Percentiles rank a stretch among this genome's conserved stretches.
phyloP scores from a whole-genome alignment of 73 alveolate genomes.

The Uronychia binucleata region DNA sequence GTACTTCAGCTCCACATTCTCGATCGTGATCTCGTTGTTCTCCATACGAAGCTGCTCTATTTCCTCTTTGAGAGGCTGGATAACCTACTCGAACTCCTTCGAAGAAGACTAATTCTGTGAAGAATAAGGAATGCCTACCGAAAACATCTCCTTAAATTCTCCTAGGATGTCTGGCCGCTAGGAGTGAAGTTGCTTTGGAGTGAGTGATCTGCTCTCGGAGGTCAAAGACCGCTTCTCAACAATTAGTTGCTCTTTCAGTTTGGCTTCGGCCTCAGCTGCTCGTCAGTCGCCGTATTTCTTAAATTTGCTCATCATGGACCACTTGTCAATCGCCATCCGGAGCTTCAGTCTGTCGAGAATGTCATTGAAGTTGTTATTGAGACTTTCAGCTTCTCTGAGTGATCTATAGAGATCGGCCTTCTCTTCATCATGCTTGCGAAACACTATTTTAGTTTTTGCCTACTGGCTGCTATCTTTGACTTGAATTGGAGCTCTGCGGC shows the following conservation, averaged over 20 bases:
- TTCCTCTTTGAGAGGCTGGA: slow-evolving; percentile 12
- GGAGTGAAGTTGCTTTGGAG: not conserved
- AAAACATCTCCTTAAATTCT: not conserved
- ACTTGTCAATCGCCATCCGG: not conserved
- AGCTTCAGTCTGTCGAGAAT: slow-evolving; percentile 18
- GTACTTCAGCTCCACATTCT: slow-evolving; percentile 29
- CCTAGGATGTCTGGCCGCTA: not conserved
- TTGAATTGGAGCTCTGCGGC: slow-evolving; percentile 28
- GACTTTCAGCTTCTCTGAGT: slow-evolving; percentile 32
- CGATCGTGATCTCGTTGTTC: slow-evolving; percentile 27
- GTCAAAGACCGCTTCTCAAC: not conserved
- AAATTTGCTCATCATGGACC: not conserved
- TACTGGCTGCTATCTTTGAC: slow-evolving; percentile 39
- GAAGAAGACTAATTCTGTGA: not conserved
- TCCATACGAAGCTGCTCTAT: slow-evolving; percentile 19
- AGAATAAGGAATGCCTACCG: not conserved
- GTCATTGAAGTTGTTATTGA: slow-evolving; percentile 17
- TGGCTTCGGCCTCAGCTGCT: too few relatives aligned
- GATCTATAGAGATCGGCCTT: slow-evolving; percentile 35
- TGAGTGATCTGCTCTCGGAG: not conserved
- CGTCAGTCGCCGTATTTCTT: not conserved
- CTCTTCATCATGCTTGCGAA: slow-evolving; percentile 27
- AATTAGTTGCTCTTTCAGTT: too few relatives aligned
- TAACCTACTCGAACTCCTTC: slow-evolving; percentile 24
- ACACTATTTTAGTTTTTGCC: slow-evolving; percentile 9